Percentiles rank a stretch among this genome's conserved stretches.
Evolutionary conservation across 352 stramenopile species (phyloP).

Genomic region (Globisporangium paddicum): DNA sequence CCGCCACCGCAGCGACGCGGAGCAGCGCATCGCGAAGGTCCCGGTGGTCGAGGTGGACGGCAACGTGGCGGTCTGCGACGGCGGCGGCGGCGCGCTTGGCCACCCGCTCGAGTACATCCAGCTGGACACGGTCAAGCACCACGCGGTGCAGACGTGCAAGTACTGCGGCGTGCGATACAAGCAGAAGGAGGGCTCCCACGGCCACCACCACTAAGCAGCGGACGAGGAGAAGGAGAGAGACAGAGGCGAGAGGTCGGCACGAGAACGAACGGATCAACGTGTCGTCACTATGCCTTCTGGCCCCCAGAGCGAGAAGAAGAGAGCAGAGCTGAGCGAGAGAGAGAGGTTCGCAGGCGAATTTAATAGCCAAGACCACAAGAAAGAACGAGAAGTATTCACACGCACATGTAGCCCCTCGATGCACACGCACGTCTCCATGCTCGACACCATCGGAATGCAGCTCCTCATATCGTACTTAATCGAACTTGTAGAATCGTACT

Average conservation of each 20-base stretch:
- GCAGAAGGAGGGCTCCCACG: slow-evolving; percentile 72
- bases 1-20: slow-evolving; percentile 86
- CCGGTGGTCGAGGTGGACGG: slow-evolving; percentile 90
- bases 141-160: slow-evolving; percentile 83
- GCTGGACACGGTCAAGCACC: slow-evolving; percentile 79
- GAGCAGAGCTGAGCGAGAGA: not conserved
- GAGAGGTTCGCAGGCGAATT: not conserved
- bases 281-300: not conserved
- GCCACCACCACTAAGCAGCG: slow-evolving; percentile 35
- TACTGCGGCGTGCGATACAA: slow-evolving; percentile 92
- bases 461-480: not conserved
- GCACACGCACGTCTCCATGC: too few relatives aligned
- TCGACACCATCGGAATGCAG: not conserved
- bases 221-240: not conserved
- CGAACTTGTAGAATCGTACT: not conserved
- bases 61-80: slow-evolving; percentile 93
- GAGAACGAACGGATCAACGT: not conserved
- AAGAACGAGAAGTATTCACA: not conserved
- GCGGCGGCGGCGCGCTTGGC: slow-evolving; percentile 93
- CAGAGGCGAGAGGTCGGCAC: not conserved
- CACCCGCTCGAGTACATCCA: slow-evolving; percentile 97
- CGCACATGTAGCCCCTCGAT: too few relatives aligned
- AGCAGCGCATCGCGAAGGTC: slow-evolving; percentile 84
- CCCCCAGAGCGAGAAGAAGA: not conserved
- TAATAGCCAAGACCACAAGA: not conserved